phyloP scores from a whole-genome alignment of 768 basidiomycete species.

The Coprinopsis marcescibilis region DNA sequence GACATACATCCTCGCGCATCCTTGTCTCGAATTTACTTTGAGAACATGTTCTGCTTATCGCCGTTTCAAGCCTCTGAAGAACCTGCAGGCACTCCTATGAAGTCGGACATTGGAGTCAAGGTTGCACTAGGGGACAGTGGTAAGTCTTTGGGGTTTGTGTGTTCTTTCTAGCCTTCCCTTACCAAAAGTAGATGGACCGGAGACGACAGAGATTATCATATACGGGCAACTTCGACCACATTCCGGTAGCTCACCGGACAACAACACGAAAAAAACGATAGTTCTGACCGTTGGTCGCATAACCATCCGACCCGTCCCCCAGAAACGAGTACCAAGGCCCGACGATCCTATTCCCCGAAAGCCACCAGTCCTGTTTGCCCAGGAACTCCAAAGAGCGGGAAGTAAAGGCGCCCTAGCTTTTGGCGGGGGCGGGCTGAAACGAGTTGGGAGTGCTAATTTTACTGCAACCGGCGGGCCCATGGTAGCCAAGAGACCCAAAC shows the following conservation, averaged over 20 bases:
- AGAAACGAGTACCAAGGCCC: conserved; percentile 41
- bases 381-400: conserved; percentile 6
- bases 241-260: conserved; percentile 14
- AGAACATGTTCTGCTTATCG: conserved; percentile 58
- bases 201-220: conserved; percentile 61
- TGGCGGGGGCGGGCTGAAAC: neutral
- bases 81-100: conserved; percentile 14
- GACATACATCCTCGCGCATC: conserved; percentile 65
- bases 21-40: conserved; percentile 61
- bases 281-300: conserved; percentile 55
- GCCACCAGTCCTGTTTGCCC: conserved; percentile 43
- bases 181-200: conserved; percentile 49
- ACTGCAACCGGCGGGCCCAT: conserved; percentile 9
- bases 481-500: conserved; percentile 30
- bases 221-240: conserved; percentile 26
- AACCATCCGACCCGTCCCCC: conserved; percentile 34
- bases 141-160: conserved; percentile 27
- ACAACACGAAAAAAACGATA: conserved; percentile 28
- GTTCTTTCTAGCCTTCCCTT: no score
- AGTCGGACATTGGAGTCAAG: conserved; percentile 54
- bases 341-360: conserved; percentile 76
- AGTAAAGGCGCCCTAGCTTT: conserved; percentile 14
- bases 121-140: conserved; percentile 68
- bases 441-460: conserved; percentile 6
- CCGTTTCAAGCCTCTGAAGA: no score